Conservation (phyloP, 192 early-diverging fungal species). For the Pecoramyces ruminantium region DNA sequence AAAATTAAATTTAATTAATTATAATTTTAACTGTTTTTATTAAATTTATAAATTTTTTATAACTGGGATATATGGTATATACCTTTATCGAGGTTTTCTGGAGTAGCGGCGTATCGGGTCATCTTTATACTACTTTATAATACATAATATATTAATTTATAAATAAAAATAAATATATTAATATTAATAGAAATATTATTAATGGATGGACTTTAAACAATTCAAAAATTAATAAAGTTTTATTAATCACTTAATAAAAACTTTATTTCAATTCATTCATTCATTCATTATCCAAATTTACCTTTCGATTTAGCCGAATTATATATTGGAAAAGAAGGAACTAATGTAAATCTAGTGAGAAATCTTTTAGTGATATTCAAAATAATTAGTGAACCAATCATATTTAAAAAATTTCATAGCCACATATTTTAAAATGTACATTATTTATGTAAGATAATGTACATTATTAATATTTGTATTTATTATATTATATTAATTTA, state of each 20-base stretch:
- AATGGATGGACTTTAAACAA: neutral
- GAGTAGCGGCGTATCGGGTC: slow-evolving; percentile 61
- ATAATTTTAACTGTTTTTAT: too few relatives aligned
- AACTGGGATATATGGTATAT: too few relatives aligned
- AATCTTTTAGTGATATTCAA: neutral
- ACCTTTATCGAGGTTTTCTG: slow-evolving; percentile 63
- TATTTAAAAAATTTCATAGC: neutral
- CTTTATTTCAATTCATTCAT: neutral
- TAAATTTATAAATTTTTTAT: too few relatives aligned
- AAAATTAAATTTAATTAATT: too few relatives aligned
- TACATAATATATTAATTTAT: neutral
- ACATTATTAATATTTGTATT: too few relatives aligned
- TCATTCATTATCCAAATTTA: neutral
- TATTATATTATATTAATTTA: too few relatives aligned
- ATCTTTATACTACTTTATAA: neutral
- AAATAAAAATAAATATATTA: neutral
- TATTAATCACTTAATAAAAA: too few relatives aligned
- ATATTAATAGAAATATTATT: neutral
- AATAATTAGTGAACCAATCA: neutral
- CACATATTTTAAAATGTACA: neutral
- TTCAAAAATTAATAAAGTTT: too few relatives aligned
- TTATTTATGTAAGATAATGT: neutral
- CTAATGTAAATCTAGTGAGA: neutral
- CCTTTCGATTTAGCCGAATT: neutral
- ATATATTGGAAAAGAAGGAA: neutral